phyloP scores from a whole-genome alignment of 163 green algal species.

The Chlamydomonas reinhardtii region DNA sequence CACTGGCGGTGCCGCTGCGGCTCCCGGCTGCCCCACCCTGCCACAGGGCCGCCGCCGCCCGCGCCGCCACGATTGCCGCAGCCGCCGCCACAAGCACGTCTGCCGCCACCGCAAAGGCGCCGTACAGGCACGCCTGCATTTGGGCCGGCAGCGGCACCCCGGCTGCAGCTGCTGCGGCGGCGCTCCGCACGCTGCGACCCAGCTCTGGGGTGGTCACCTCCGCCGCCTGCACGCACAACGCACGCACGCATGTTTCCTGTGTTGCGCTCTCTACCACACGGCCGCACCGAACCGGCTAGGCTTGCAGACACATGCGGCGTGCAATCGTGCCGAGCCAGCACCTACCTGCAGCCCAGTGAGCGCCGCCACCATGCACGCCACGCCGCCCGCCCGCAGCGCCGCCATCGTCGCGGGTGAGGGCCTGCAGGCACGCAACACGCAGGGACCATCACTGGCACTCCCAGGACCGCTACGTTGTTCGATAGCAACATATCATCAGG shows the following conservation, averaged over 20 bases:
- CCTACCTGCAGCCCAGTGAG: slow-evolving; percentile 2
- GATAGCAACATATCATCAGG: no score
- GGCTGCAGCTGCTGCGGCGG: background rate
- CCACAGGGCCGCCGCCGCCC: background rate
- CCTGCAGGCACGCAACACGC: background rate
- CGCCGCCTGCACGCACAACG: background rate
- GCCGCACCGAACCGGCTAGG: no score
- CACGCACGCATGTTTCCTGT: no score
- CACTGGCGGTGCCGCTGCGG: no score
- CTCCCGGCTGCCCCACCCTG: background rate
- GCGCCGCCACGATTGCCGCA: background rate
- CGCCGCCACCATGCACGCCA: slow-evolving; percentile 34
- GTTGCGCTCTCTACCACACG: no score
- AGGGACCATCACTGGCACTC: no score
- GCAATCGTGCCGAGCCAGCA: no score
- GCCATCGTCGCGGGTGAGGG: background rate
- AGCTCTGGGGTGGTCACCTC: background rate
- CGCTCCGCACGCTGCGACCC: background rate
- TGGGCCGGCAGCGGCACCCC: background rate
- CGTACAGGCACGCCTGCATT: background rate
- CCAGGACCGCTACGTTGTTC: no score
- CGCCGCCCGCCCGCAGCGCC: background rate
- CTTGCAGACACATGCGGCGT: no score
- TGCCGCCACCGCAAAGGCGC: background rate
- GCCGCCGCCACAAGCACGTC: slow-evolving; percentile 1